Percentiles rank a stretch among this genome's conserved stretches.
Conservation (phyloP, 2,329 filamentous ascomycete species). For the Ascochyta pisi region DNA sequence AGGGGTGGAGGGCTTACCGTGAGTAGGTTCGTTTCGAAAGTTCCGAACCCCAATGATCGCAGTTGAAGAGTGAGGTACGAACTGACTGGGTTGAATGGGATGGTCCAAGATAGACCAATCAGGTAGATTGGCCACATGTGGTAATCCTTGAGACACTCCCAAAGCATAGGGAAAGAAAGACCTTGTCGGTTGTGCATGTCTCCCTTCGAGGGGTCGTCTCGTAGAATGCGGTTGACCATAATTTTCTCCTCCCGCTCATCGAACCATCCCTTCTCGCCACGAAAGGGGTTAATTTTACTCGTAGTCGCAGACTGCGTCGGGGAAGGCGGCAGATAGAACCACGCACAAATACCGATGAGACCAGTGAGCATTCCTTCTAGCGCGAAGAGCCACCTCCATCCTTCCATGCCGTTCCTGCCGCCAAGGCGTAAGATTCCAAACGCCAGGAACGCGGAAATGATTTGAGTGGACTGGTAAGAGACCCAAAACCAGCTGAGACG, state of each 20-base stretch:
- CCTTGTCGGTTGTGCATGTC: conserved; percentile 68
- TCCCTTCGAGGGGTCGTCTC: conserved; percentile 64
- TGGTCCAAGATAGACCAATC: conserved; percentile 46
- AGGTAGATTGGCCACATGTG: conserved; percentile 59
- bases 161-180: conserved; percentile 57
- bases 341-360: conserved; percentile 46
- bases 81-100: conserved; percentile 41
- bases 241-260: conserved; percentile 72
- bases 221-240: conserved; percentile 69
- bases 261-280: conserved; percentile 70
- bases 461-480: conserved; percentile 64
- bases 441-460: conserved; percentile 63
- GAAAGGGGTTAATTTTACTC: conserved; percentile 52
- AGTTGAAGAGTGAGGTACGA: conserved; percentile 48
- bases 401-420: conserved; percentile 58
- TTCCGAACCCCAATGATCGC: conserved; percentile 43
- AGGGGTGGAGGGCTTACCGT: conserved; percentile 28
- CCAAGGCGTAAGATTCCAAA: conserved; percentile 61
- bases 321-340: conserved; percentile 54
- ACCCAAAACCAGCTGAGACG: conserved; percentile 76
- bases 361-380: conserved; percentile 50
- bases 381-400: conserved; percentile 60
- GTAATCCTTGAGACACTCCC: conserved; percentile 60
- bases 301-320: conserved; percentile 69
- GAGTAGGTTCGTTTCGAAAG: conserved; percentile 49